Evolutionary conservation across 148 eudicot species (phyloP).

Genomic region (Gaultheria prostrata): DNA sequence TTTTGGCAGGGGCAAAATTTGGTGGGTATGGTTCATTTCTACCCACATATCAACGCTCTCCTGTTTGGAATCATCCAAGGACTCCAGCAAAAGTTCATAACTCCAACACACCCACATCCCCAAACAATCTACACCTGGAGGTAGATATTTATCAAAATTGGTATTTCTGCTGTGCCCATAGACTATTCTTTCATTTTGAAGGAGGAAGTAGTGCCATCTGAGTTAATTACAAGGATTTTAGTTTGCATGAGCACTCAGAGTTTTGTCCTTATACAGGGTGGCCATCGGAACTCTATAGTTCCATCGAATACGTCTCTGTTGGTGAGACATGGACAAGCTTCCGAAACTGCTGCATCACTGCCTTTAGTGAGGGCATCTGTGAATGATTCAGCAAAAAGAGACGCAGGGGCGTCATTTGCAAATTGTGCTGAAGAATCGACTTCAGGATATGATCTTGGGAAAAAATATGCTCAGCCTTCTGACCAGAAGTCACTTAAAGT

Average conservation of each 20-base stretch:
- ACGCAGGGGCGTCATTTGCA: constrained; percentile 25
- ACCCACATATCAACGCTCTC: constrained; percentile 78
- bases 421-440: constrained; percentile 32
- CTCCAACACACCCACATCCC: constrained; percentile 40
- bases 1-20: constrained; percentile 75
- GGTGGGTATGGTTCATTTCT: constrained; percentile 96
- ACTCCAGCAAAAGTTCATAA: constrained; percentile 56
- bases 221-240: constrained; percentile 15
- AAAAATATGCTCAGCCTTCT: constrained; percentile 28
- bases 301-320: constrained; percentile 46
- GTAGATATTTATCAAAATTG: constrained; percentile 33
- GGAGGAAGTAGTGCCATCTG: constrained; percentile 8
- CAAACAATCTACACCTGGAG: constrained; percentile 57
- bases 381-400: constrained; percentile 33
- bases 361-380: constrained; percentile 30
- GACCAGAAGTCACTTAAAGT: constrained; percentile 76
- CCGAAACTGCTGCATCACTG: constrained; percentile 37
- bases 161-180: not conserved
- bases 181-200: constrained; percentile 13
- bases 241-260: constrained; percentile 20
- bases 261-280: constrained; percentile 51
- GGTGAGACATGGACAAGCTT: constrained; percentile 41
- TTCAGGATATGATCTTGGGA: constrained; percentile 37
- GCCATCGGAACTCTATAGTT: constrained; percentile 36
- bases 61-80: constrained; percentile 53